Evolutionary conservation across 345 rosid species (phyloP), one percentile per base, ranked within the genome.

Genomic region (Zanthoxylum bungeanum): DNA sequence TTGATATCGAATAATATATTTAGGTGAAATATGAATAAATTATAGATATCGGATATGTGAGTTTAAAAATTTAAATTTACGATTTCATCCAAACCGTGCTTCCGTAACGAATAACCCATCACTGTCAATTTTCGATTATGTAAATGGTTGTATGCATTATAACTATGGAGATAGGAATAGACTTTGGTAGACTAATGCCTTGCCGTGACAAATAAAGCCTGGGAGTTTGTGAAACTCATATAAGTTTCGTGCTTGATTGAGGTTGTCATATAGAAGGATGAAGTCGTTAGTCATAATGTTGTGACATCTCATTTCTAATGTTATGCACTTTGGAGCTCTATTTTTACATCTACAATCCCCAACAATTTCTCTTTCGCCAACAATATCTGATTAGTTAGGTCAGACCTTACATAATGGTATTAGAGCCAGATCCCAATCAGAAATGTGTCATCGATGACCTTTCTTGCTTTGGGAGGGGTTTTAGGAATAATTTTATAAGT

Each of bases 291-390:
- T 60, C 36, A 66, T 64, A 44, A 4, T 53, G 9, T 30, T 69
- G 7, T 53, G 22, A 42, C 2, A n/a, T n/a, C 27, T 37, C 33
- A 22, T 36, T 22, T n/a, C n/a, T n/a, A n/a, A 51, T 68, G n/a
- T 21, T 24, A 22, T 25, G 24, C 49, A 39, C 50, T 9, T 53
- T 16, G 58, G 56, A 24, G 16, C 59, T 53, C 16, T 22, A 69
- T 30, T 56, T 44, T 14, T 44, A 14, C 16, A 17, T 14, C 49
- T 3, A 53, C 17, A 63, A 51, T 65, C 27, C 9, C 21, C 33
- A n/a, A 65, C 64, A 7, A 55, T 19, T 66, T 64, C 74, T 50
- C 53, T 69, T 69, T 73, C 75, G n/a, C n/a, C n/a, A n/a, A n/a
- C n/a, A n/a, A n/a, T n/a, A n/a, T n/a, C n/a, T n/a, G n/a, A n/a